A percentile compares a stretch with the other conserved stretches of the same genome.
phyloP scores from a whole-genome alignment of 2,329 filamentous ascomycete genomes.

The Xylariaceae sp. region DNA sequence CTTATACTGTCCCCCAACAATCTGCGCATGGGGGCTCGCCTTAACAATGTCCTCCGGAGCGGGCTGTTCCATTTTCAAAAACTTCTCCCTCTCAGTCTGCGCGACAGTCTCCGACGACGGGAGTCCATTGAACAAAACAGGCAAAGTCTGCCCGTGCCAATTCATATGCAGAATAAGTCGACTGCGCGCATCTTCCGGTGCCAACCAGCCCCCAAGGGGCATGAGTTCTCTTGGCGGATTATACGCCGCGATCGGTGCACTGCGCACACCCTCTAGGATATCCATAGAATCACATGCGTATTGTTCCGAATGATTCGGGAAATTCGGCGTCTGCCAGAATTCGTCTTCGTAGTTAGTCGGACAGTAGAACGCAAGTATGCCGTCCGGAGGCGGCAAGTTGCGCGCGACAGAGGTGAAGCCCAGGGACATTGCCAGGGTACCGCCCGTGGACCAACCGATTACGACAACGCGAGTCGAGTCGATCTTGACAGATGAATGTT shows the following conservation, averaged over 20 bases:
- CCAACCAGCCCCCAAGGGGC: slow-evolving; percentile 23
- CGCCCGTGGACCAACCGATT: slow-evolving; percentile 47
- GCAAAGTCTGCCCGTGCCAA: slow-evolving; percentile 36
- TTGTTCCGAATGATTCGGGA: background rate
- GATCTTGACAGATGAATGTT: background rate
- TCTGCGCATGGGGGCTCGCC: slow-evolving; percentile 26
- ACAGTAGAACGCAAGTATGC: slow-evolving; percentile 42
- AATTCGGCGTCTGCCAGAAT: background rate
- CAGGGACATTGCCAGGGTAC: slow-evolving; percentile 40
- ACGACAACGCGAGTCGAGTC: slow-evolving; percentile 34
- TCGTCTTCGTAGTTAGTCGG: slow-evolving; percentile 28
- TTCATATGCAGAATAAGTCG: slow-evolving; percentile 40
- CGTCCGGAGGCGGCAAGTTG: slow-evolving; percentile 36
- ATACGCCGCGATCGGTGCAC: slow-evolving; percentile 16
- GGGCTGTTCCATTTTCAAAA: slow-evolving; percentile 3
- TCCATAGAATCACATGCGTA: background rate
- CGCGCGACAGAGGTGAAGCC: slow-evolving; percentile 33
- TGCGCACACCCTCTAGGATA: background rate
- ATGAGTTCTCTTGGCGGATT: background rate
- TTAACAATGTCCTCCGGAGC: slow-evolving; percentile 13
- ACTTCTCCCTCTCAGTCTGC: background rate
- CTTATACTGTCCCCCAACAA: slow-evolving; percentile 22
- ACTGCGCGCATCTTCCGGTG: slow-evolving; percentile 32
- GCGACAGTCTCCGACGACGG: background rate
- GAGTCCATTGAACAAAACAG: slow-evolving; percentile 33